phyloP scores from a whole-genome alignment of 2,329 filamentous ascomycete genomes.

The Xylogone sp. region DNA sequence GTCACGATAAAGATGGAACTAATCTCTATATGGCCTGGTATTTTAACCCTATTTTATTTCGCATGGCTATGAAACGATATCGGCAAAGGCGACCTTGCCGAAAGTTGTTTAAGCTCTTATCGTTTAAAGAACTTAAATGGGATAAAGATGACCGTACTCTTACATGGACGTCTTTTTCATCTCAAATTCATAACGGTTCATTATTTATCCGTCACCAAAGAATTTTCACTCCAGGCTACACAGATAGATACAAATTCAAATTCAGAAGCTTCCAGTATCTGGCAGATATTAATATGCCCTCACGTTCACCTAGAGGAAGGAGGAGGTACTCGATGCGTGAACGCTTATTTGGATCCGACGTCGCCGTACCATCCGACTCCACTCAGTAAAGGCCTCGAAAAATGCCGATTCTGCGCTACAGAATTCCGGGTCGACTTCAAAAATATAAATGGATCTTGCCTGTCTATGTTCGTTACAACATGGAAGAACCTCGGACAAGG shows the following conservation, averaged over 20 bases:
- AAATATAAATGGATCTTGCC: conserved; percentile 6
- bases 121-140: background rate
- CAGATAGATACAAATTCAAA: too few species aligned
- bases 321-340: background rate
- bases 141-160: background rate
- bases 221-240: background rate
- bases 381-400: background rate
- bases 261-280: too few species aligned
- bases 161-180: background rate
- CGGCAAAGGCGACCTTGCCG: conserved; percentile 4
- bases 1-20: conserved; percentile 1
- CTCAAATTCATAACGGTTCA: background rate
- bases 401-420: conserved; percentile 5
- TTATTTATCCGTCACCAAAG: background rate
- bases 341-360: background rate
- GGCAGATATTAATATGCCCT: too few species aligned
- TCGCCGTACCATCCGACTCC: too few species aligned
- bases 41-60: conserved; percentile 9
- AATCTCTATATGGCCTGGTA: background rate
- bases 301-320: background rate
- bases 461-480: conserved; percentile 11
- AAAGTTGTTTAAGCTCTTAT: conserved; percentile 6
- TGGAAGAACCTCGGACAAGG: conserved; percentile 14
- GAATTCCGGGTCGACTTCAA: conserved; percentile 13
- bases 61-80: conserved; percentile 13